A percentile compares a stretch with the other conserved stretches of the same genome.
Evolutionary conservation across 2,329 filamentous ascomycete genomes (phyloP).

Genomic region (Diplodia corticola): DNA sequence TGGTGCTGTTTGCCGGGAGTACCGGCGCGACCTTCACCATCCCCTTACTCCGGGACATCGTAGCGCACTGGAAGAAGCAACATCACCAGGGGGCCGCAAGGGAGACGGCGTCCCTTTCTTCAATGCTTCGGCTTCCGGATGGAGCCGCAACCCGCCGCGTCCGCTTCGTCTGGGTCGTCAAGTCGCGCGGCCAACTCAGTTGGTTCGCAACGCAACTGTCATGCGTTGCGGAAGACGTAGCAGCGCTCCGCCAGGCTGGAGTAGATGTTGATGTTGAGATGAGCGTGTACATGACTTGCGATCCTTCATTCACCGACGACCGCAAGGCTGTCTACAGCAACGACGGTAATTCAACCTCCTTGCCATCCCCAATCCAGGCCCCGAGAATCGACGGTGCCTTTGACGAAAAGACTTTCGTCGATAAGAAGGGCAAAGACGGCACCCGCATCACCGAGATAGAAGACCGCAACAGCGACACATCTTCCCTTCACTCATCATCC

Average conservation of each 20-base stretch:
- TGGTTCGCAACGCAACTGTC: constrained; percentile 57
- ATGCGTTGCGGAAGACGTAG: constrained; percentile 46
- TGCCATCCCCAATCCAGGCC: background rate
- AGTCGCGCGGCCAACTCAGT: constrained; percentile 51
- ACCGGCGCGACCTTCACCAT: constrained; percentile 61
- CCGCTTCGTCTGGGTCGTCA: constrained; percentile 61
- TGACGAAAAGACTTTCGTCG: constrained; percentile 25
- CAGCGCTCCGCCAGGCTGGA: constrained; percentile 39
- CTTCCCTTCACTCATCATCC: constrained; percentile 19
- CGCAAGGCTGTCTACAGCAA: constrained; percentile 35
- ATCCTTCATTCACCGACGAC: constrained; percentile 49
- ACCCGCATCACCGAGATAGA: constrained; percentile 32
- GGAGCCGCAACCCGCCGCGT: constrained; percentile 50
- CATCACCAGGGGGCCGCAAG: background rate
- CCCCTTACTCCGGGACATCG: constrained; percentile 58
- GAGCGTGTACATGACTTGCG: constrained; percentile 57
- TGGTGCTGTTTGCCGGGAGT: constrained; percentile 60
- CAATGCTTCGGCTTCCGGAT: constrained; percentile 1
- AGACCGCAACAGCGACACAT: constrained; percentile 20
- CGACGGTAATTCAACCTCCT: background rate
- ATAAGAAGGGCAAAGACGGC: constrained; percentile 27
- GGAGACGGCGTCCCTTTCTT: background rate
- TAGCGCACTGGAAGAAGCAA: constrained; percentile 47
- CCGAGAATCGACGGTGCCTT: background rate
- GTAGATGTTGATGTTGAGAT: constrained; percentile 51